Percentiles rank a stretch among this genome's conserved stretches.
These are phyloP conservation scores for Rubia occidens DNA, from an alignment of 305 asterid genomes.

Conservation along the genomic window DNA sequence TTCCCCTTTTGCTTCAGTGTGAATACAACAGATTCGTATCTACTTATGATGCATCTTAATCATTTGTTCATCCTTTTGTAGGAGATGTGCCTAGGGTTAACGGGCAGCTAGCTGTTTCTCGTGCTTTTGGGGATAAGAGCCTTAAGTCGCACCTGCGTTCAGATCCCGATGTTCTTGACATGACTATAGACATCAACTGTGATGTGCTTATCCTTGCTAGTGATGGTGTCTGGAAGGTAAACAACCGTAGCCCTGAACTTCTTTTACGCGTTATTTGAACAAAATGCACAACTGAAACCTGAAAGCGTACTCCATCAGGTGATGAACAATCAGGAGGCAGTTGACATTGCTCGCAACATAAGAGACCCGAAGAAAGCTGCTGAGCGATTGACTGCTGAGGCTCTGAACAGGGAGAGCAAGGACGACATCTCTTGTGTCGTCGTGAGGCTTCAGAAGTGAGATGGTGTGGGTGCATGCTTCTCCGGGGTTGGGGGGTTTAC, in stretches of 20 bases:
- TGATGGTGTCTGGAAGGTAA: slow-evolving; percentile 42
- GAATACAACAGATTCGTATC: not conserved
- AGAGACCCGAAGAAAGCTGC: slow-evolving; percentile 36
- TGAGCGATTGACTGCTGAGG: slow-evolving; percentile 23
- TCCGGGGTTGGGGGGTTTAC: not conserved
- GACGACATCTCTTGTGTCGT: slow-evolving; percentile 36
- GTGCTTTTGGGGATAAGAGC: slow-evolving; percentile 39
- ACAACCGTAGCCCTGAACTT: not conserved
- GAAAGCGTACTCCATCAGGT: slow-evolving; percentile 26
- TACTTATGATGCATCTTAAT: slow-evolving; percentile 5
- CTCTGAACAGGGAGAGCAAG: slow-evolving; percentile 33
- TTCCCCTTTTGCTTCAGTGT: not conserved
- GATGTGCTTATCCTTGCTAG: slow-evolving; percentile 34
- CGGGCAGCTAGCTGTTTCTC: slow-evolving; percentile 41
- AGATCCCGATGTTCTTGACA: slow-evolving; percentile 30
- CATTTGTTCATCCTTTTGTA: slow-evolving; percentile 12
- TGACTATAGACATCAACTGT: slow-evolving; percentile 22
- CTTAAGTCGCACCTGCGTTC: slow-evolving; percentile 35
- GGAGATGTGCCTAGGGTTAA: slow-evolving; percentile 40
- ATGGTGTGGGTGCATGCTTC: not conserved
- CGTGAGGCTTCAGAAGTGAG: slow-evolving; percentile 22
- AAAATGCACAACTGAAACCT: too few species aligned
- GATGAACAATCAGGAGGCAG: slow-evolving; percentile 33
- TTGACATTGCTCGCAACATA: slow-evolving; percentile 23
- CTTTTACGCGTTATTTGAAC: not conserved